A percentile compares a stretch with the other conserved stretches of the same genome.
These are phyloP conservation scores for Pyrenochaeta sp. DNA, from an alignment of 2,329 filamentous ascomycete species.

Conservation along the genomic window DNA sequence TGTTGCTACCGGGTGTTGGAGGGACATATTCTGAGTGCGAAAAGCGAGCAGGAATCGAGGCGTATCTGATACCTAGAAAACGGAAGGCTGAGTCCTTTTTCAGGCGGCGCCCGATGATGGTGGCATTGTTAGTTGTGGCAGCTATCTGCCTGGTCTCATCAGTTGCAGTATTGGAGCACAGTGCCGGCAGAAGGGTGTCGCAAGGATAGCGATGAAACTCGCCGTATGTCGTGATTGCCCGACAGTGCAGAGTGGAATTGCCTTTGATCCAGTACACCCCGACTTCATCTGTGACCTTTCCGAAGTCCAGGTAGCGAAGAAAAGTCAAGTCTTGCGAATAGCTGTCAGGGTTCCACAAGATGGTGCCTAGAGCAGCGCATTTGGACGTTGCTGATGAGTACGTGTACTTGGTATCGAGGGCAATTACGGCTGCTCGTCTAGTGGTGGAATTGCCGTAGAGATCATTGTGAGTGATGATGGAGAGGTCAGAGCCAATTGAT, in stretches of 20 bases:
- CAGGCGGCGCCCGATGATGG: conserved; percentile 52
- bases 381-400: conserved; percentile 13
- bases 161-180: conserved; percentile 34
- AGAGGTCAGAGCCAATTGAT: conserved; percentile 37
- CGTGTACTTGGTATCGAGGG: conserved; percentile 19
- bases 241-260: conserved; percentile 18
- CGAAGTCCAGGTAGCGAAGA: conserved; percentile 28
- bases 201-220: conserved; percentile 20
- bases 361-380: conserved; percentile 32
- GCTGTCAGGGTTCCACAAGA: conserved; percentile 24
- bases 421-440: conserved; percentile 26
- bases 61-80: conserved; percentile 60
- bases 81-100: conserved; percentile 55
- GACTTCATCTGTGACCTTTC: conserved; percentile 14
- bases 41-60: conserved; percentile 55
- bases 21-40: conserved; percentile 53
- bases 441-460: conserved; percentile 30
- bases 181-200: conserved; percentile 25
- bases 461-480: conserved; percentile 39
- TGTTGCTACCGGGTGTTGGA: conserved; percentile 32
- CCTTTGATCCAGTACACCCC: conserved; percentile 28
- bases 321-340: conserved; percentile 17
- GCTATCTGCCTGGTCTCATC: conserved; percentile 21
- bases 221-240: conserved; percentile 29
- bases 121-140: conserved; percentile 27